Conservation (phyloP, 257 asterid species). For the Fraxinus pennsylvanica region DNA sequence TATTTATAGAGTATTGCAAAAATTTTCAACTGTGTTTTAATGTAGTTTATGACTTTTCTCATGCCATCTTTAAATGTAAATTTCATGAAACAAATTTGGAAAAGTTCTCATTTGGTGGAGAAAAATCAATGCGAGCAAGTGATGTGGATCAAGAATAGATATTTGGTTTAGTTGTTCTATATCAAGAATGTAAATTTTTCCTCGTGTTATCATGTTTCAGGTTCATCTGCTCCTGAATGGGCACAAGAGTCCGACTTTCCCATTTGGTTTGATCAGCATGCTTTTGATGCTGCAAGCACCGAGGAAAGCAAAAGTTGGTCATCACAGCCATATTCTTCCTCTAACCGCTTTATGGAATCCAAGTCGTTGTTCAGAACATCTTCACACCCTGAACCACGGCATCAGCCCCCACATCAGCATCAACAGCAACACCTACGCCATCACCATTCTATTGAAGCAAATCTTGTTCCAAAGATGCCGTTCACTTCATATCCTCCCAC, state of each 20-base stretch:
- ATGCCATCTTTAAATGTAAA: not conserved
- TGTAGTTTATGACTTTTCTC: not conserved
- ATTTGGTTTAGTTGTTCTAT: not conserved
- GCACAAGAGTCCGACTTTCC: constrained; percentile 58
- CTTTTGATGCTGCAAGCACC: constrained; percentile 47
- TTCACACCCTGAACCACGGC: constrained; percentile 84
- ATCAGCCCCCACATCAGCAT: constrained; percentile 51
- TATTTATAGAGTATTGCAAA: not conserved
- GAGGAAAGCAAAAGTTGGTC: constrained; percentile 67
- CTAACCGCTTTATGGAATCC: constrained; percentile 46
- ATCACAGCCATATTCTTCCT: constrained; percentile 57
- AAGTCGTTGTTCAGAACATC: constrained; percentile 71
- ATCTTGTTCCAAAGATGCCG: constrained; percentile 57
- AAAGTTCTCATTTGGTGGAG: not conserved
- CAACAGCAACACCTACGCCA: constrained; percentile 53
- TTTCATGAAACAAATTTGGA: not conserved
- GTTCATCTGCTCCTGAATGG: constrained; percentile 85
- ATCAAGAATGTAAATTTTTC: not conserved
- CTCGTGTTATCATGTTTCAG: constrained; percentile 37
- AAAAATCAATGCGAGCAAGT: not conserved
- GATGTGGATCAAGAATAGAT: not conserved
- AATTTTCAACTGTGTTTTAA: not conserved
- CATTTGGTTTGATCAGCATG: constrained; percentile 60
- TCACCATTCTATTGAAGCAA: constrained; percentile 73
- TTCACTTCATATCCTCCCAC: constrained; percentile 79